Evolutionary conservation across 345 rosid species (phyloP).

Genomic region (Cochlearia excelsa): DNA sequence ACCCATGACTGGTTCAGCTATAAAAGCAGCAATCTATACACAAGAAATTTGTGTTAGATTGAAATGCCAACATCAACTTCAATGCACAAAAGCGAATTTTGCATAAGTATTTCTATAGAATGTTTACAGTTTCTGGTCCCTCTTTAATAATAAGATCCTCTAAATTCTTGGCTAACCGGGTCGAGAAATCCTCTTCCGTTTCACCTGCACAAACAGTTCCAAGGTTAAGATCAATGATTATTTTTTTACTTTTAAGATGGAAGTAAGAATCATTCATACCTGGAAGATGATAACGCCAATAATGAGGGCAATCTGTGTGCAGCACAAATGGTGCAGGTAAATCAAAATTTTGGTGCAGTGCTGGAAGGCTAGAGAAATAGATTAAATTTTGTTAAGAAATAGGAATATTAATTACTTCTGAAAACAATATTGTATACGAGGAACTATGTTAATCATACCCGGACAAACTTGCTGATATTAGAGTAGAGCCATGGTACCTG

Average conservation of each 20-base stretch:
- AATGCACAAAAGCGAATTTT: neutral
- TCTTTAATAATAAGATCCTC: constrained; percentile 89
- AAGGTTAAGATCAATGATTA: neutral
- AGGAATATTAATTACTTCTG: constrained; percentile 8
- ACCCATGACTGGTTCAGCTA: constrained; percentile 97
- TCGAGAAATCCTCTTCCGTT: constrained; percentile 89
- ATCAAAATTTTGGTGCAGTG: constrained; percentile 90
- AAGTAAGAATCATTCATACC: constrained; percentile 44
- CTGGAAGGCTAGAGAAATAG: constrained; percentile 56
- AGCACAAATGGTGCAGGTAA: constrained; percentile 91
- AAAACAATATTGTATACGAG: neutral
- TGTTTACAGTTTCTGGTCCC: constrained; percentile 88
- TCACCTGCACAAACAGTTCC: constrained; percentile 58
- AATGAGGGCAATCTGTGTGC: constrained; percentile 97
- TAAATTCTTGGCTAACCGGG: constrained; percentile 80
- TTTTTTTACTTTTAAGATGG: neutral
- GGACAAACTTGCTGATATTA: constrained; percentile 91
- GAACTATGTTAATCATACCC: constrained; percentile 48
- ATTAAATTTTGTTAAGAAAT: neutral
- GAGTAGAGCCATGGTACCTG: constrained; percentile 94
- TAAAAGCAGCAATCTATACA: constrained; percentile 87
- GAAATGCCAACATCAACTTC: constrained; percentile 14
- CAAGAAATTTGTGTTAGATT: constrained; percentile 21
- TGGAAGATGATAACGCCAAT: constrained; percentile 92
- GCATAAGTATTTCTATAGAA: neutral